Evolutionary conservation across 73 alveolate genomes (phyloP).

Genomic region (Paramecium sexaurelia): DNA sequence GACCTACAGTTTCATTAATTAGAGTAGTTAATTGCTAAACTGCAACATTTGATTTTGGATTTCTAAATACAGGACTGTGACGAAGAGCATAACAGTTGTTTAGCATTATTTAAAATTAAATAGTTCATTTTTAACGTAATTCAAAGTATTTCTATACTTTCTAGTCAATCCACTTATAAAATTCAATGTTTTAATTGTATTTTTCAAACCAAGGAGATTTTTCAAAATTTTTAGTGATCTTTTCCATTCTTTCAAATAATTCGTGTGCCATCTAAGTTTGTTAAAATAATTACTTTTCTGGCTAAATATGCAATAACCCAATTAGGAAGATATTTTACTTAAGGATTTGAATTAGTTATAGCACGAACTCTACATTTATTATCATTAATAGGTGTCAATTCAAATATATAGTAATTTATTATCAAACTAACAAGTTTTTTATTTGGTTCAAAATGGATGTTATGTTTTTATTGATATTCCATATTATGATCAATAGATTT

Average conservation of each 20-base stretch:
- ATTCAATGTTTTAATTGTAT: neutral
- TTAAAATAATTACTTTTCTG: neutral
- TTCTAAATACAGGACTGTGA: conserved; percentile 13
- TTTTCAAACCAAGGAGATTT: conserved; percentile 38
- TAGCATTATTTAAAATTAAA: conserved; percentile 26
- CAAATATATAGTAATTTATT: conserved; percentile 18
- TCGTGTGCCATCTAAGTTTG: neutral
- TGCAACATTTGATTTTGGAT: conserved; percentile 16
- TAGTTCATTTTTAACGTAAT: conserved; percentile 38
- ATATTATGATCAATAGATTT: conserved; percentile 28
- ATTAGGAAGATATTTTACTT: conserved; percentile 16
- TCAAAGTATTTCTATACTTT: conserved; percentile 51
- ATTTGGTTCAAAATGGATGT: conserved; percentile 5
- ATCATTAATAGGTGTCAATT: conserved; percentile 30
- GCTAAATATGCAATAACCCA: neutral
- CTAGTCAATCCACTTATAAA: conserved; percentile 25
- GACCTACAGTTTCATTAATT: neutral
- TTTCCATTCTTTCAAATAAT: conserved; percentile 49
- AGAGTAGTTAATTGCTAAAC: neutral
- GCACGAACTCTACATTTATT: conserved; percentile 25
- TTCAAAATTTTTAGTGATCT: conserved; percentile 14
- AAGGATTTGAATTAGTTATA: conserved; percentile 19
- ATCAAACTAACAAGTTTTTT: conserved; percentile 18
- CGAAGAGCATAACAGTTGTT: conserved; percentile 19
- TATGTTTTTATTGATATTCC: neutral